Conservation (phyloP, 768 basidiomycete species). For the Neoboletus subvelutipes region DNA sequence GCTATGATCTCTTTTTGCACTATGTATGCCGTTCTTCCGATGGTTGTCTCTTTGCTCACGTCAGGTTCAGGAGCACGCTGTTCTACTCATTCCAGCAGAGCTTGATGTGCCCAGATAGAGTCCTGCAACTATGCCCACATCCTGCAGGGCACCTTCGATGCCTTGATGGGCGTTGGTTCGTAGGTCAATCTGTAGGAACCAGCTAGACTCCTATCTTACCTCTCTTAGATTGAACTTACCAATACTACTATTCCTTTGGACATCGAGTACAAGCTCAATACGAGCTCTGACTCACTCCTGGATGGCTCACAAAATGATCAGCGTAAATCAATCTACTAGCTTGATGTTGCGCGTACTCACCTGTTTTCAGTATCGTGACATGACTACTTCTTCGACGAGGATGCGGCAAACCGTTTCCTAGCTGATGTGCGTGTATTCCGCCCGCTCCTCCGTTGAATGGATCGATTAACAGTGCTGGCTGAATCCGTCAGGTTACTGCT, state of each 20-base stretch:
- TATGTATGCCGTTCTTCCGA: conserved; percentile 1
- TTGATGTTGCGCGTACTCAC: not conserved
- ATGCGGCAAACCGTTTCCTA: conserved; percentile 19
- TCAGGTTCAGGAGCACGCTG: not conserved
- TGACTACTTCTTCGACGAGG: conserved; percentile 11
- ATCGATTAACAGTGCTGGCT: not conserved
- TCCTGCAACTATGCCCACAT: conserved; percentile 17
- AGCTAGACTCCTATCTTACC: not conserved
- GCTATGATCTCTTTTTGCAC: conserved; percentile 15
- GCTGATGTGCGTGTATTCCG: conserved; percentile 12
- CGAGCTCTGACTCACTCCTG: not conserved
- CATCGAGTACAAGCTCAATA: conserved; percentile 3
- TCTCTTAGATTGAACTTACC: conserved; percentile 13
- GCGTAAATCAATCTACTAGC: conserved; percentile 14
- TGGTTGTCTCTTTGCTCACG: not conserved
- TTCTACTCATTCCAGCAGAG: conserved; percentile 4
- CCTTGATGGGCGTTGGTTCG: conserved; percentile 10
- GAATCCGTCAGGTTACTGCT: not conserved
- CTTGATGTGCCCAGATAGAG: conserved; percentile 4
- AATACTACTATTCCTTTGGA: conserved; percentile 13
- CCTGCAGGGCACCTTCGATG: conserved; percentile 10
- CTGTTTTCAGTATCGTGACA: conserved; percentile 16
- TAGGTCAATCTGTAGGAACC: not conserved
- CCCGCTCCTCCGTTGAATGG: not conserved
- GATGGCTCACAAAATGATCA: conserved; percentile 24